A percentile compares a stretch with the other conserved stretches of the same genome.
These are phyloP conservation scores for Neonectria neomacrospora DNA, from an alignment of 2,329 filamentous ascomycete genomes.

Conservation along the genomic window DNA sequence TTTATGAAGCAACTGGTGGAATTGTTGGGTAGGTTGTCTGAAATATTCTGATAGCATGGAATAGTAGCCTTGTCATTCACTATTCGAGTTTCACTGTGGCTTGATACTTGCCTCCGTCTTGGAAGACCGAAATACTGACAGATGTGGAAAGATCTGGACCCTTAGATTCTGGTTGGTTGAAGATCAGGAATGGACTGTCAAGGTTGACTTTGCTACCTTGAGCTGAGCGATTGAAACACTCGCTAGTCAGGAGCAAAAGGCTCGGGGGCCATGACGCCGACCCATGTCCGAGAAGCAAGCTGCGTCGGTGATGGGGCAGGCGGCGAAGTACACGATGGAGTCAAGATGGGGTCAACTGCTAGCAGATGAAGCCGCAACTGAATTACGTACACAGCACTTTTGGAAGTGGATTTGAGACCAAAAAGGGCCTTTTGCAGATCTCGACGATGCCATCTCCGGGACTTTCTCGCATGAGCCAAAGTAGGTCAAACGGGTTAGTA, in stretches of 20 bases:
- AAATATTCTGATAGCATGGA: conserved; percentile 34
- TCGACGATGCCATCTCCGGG: conserved; percentile 33
- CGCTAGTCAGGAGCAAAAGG: conserved; percentile 9
- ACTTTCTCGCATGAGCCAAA: conserved; percentile 32
- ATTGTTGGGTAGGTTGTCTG: conserved; percentile 28
- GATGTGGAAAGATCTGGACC: conserved; percentile 1
- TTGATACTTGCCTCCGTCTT: background rate
- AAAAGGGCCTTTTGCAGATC: conserved; percentile 8
- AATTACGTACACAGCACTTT: conserved; percentile 21
- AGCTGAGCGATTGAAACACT: conserved; percentile 5
- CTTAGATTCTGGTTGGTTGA: background rate
- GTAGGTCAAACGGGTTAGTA: conserved; percentile 24
- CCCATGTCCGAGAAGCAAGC: conserved; percentile 21
- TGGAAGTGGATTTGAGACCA: conserved; percentile 1
- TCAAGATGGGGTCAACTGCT: conserved; percentile 3
- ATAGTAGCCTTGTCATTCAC: conserved; percentile 37
- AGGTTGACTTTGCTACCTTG: conserved; percentile 4
- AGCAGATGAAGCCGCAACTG: conserved; percentile 5
- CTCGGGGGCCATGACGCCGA: background rate
- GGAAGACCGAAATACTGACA: background rate
- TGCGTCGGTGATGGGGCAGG: background rate
- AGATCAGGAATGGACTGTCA: background rate
- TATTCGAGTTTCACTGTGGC: conserved; percentile 13
- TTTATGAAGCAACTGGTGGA: conserved; percentile 24
- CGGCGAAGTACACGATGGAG: conserved; percentile 1